These are phyloP conservation scores for Lachancea thermotolerans DNA, from an alignment of 805 yeast species.

Conservation along the genomic window DNA sequence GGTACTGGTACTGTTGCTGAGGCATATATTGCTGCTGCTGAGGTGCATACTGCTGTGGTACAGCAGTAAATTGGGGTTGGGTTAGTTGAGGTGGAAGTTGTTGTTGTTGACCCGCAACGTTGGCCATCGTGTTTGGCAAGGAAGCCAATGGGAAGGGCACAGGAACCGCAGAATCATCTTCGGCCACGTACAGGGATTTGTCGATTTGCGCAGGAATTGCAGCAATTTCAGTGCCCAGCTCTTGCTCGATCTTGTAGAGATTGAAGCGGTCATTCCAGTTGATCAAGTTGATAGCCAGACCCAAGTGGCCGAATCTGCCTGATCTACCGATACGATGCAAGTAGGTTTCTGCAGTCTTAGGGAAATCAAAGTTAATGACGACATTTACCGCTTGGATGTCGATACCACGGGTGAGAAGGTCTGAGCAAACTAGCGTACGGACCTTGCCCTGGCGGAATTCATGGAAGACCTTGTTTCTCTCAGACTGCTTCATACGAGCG, in stretches of 20 bases:
- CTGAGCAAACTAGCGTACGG: constrained; percentile 94
- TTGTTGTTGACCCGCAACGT: constrained; percentile 24
- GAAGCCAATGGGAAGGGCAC: constrained; percentile 78
- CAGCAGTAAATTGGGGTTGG: constrained; percentile 4
- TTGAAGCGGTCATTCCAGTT: constrained; percentile 95
- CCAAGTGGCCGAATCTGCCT: constrained; percentile 97
- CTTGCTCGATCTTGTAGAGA: constrained; percentile 92
- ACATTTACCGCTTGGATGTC: constrained; percentile 99
- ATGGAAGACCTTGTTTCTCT: constrained; percentile 96
- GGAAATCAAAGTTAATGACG: constrained; percentile 96
- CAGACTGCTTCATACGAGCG: constrained; percentile 95
- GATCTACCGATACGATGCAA: constrained; percentile 98
- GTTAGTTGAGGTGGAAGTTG: constrained; percentile 16
- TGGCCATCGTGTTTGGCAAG: constrained; percentile 36
- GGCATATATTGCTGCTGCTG: constrained; percentile 1
- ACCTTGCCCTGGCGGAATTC: constrained; percentile 98
- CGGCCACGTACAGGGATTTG: constrained; percentile 80
- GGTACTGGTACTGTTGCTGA: constrained; percentile 1
- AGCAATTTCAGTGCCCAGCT: constrained; percentile 92
- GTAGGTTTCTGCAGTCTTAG: constrained; percentile 95
- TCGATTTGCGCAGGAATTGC: constrained; percentile 96
- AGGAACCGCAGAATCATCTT: constrained; percentile 67
- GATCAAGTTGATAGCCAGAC: constrained; percentile 93
- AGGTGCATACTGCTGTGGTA: constrained; percentile 12
- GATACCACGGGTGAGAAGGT: constrained; percentile 93